Percentiles rank a stretch among this genome's conserved stretches.
These are phyloP conservation scores for Scutellaria galericulata DNA, from an alignment of 257 asterid species.

Conservation along the genomic window DNA sequence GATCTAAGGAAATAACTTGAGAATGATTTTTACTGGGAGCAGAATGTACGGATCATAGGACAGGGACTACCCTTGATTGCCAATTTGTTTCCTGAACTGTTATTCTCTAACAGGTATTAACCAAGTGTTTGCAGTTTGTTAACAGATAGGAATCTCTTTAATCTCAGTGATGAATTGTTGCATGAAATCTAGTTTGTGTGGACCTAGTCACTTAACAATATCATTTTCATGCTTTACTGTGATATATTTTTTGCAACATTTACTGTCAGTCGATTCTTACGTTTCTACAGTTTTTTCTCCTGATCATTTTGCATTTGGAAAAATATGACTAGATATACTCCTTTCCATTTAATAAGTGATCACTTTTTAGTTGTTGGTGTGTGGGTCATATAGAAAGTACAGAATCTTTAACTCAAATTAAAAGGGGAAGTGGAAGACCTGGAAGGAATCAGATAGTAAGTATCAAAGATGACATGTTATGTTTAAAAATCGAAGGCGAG, in stretches of 20 bases:
- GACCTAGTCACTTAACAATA: background rate
- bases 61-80: background rate
- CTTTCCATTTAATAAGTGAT: background rate
- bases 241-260: background rate
- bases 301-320: background rate
- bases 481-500: background rate
- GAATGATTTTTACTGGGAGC: background rate
- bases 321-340: background rate
- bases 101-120: background rate
- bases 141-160: background rate
- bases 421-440: background rate
- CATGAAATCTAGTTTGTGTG: background rate
- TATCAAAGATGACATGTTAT: background rate
- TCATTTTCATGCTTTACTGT: background rate
- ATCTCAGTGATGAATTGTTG: background rate
- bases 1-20: background rate
- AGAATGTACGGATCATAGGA: background rate
- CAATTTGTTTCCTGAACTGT: background rate
- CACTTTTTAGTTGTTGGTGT: background rate
- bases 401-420: background rate
- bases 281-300: background rate
- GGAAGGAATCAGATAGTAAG: background rate
- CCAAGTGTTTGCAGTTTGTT: constrained; percentile 10
- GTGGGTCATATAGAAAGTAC: background rate
- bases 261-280: background rate